Base-by-base conservation (phyloP, 192 early-diverging fungal species). In the Pilobolus umbonatus region DNA sequence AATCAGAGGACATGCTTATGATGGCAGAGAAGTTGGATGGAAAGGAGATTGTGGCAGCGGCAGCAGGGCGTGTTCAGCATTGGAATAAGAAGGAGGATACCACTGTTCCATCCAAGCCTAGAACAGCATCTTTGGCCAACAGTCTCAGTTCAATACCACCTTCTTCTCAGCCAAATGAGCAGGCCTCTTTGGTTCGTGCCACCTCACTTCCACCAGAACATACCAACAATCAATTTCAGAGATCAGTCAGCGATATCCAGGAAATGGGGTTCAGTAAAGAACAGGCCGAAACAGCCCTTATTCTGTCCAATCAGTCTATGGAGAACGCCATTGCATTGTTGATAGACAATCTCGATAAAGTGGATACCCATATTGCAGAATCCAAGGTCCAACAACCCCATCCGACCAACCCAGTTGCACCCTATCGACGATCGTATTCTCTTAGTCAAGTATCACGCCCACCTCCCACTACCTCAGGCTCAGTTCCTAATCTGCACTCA, bases 261-360 rank as follows among this genome's bases (percentile, higher is more conserved):
- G 85, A 86, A 46, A 88, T 89, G 84, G 87, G 88, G 7, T 89
- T 89, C 50, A 46, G 61, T 22, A 59, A 61, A 6, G 81, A 80
- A 17, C 79, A 84, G 46, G 85, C 85, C 12, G 75, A 74, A 25
- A 72, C 83, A 0, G 85, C 88, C 1, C 64, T 89, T 4, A 53
- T 70, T 0, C 74, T 90, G 32, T 46, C 75, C 4, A 78, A 77
- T 47, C 48, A 76, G 8, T 66, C 84, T 44, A 40, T 84, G 70
- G 80, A 89, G 38, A 72, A 71, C 36, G 80, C 88, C 2, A 69
- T 86, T 36, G 59, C 52, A 36, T 47, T 87, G 1, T 66, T 89
- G 5, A 36, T 88, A 4, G 87, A 89, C 22, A 69, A 85, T 21
- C 79, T 78, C 0, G 67, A 72, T 5, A 70, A 67, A 24, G 68